Evolutionary conservation across 2,329 filamentous ascomycete genomes (phyloP).

Genomic region (Fusarium kyushuense): DNA sequence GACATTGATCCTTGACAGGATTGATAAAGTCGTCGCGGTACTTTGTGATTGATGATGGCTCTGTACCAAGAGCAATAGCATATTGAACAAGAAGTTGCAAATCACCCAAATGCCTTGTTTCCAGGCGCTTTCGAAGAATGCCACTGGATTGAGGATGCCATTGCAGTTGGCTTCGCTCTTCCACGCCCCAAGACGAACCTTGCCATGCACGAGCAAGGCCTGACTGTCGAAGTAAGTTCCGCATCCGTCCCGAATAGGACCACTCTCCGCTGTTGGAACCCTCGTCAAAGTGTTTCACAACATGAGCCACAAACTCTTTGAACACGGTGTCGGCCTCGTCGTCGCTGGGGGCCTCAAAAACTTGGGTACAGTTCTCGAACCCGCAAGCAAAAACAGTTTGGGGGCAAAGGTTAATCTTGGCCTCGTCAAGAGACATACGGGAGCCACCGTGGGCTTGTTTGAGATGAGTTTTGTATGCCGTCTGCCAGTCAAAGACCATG

Average conservation of each 20-base stretch:
- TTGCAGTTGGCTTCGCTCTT: conserved; percentile 51
- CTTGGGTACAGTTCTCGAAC: conserved; percentile 58
- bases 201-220: conserved; percentile 56
- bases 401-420: conserved; percentile 58
- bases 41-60: conserved; percentile 46
- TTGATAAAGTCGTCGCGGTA: conserved; percentile 53
- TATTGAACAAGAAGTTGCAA: conserved; percentile 55
- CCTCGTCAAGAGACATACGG: conserved; percentile 57
- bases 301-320: conserved; percentile 61
- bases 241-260: conserved; percentile 59
- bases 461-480: conserved; percentile 61
- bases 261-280: conserved; percentile 56
- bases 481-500: conserved; percentile 62
- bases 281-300: conserved; percentile 62
- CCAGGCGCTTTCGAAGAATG: conserved; percentile 58
- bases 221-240: conserved; percentile 59
- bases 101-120: conserved; percentile 59
- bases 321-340: conserved; percentile 55
- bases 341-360: conserved; percentile 59
- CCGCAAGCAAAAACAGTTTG: conserved; percentile 64
- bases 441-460: conserved; percentile 59
- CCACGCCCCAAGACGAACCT: conserved; percentile 52
- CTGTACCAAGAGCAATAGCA: conserved; percentile 55
- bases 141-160: conserved; percentile 60
- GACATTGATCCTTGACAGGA: conserved; percentile 54